Evolutionary conservation across 805 yeast species (phyloP).

Genomic region (Candida parachauliodes): DNA sequence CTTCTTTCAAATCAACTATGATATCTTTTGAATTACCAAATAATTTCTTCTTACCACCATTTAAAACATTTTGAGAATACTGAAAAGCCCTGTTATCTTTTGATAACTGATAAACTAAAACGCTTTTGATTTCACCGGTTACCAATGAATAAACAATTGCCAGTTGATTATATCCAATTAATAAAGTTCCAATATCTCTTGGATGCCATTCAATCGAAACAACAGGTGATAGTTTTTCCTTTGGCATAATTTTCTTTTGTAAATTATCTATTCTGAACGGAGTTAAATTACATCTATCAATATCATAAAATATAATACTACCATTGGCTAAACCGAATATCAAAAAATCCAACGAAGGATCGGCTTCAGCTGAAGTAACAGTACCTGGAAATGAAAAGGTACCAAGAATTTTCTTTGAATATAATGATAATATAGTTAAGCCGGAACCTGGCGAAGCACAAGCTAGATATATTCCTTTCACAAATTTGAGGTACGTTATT

Average conservation of each 20-base stretch:
- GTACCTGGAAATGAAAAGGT: slow-evolving; percentile 61
- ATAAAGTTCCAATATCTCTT: slow-evolving; percentile 74
- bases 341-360: slow-evolving; percentile 87
- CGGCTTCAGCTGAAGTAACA: slow-evolving; percentile 68
- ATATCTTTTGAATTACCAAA: slow-evolving; percentile 37
- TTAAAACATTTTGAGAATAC: slow-evolving; percentile 23
- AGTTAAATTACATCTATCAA: slow-evolving; percentile 70
- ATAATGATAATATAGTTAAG: slow-evolving; percentile 67
- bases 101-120: slow-evolving; percentile 59
- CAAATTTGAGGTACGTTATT: slow-evolving; percentile 57
- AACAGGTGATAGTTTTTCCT: slow-evolving; percentile 61
- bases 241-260: slow-evolving; percentile 58
- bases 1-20: slow-evolving; percentile 35
- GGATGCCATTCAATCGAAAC: slow-evolving; percentile 77
- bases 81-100: slow-evolving; percentile 64
- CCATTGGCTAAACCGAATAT: slow-evolving; percentile 81
- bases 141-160: slow-evolving; percentile 69
- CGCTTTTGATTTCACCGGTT: slow-evolving; percentile 52
- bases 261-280: slow-evolving; percentile 66
- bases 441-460: slow-evolving; percentile 59
- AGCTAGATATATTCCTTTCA: slow-evolving; percentile 78
- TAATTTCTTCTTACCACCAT: slow-evolving; percentile 39
- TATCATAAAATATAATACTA: slow-evolving; percentile 64
- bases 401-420: slow-evolving; percentile 56
- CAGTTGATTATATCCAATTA: slow-evolving; percentile 67